These are phyloP conservation scores for Microdochium trichocladiopsis DNA, from an alignment of 2,329 filamentous ascomycete species.

Conservation along the genomic window DNA sequence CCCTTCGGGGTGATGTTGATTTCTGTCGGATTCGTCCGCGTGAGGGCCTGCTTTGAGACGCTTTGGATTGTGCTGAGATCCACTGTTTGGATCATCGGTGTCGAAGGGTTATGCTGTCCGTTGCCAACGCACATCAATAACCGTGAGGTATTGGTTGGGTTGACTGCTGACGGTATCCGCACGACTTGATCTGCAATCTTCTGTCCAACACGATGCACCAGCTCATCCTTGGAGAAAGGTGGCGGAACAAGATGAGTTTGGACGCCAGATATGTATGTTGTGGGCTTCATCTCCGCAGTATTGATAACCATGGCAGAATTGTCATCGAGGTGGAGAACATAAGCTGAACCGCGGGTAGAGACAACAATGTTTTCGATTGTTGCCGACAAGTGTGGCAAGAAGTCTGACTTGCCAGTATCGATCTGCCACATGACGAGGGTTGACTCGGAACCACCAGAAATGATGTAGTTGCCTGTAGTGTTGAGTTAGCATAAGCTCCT, in stretches of 20 bases:
- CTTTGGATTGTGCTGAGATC: slow-evolving; percentile 75
- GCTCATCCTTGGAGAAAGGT: slow-evolving; percentile 40
- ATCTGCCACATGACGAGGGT: slow-evolving; percentile 90
- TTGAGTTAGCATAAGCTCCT: slow-evolving; percentile 7
- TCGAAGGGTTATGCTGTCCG: slow-evolving; percentile 46
- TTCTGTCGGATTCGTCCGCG: slow-evolving; percentile 80
- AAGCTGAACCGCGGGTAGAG: slow-evolving; percentile 71
- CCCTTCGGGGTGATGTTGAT: slow-evolving; percentile 69
- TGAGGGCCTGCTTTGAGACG: slow-evolving; percentile 78
- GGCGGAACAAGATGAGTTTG: slow-evolving; percentile 55
- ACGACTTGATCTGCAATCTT: slow-evolving; percentile 35
- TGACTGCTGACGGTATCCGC: slow-evolving; percentile 52
- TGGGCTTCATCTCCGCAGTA: slow-evolving; percentile 81
- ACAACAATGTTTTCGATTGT: slow-evolving; percentile 79
- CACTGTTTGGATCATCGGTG: slow-evolving; percentile 70
- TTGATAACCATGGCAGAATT: slow-evolving; percentile 90
- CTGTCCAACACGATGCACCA: slow-evolving; percentile 45
- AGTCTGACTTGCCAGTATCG: slow-evolving; percentile 75
- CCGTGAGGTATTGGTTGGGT: slow-evolving; percentile 54
- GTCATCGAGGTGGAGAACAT: slow-evolving; percentile 79
- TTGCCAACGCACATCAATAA: slow-evolving; percentile 63
- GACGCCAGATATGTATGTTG: slow-evolving; percentile 75
- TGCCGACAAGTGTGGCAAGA: slow-evolving; percentile 83
- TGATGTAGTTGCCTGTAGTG: slow-evolving; percentile 72
- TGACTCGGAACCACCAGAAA: slow-evolving; percentile 88